Base-by-base conservation (phyloP, 768 basidiomycete genomes). In the Tremella mesenterica region DNA sequence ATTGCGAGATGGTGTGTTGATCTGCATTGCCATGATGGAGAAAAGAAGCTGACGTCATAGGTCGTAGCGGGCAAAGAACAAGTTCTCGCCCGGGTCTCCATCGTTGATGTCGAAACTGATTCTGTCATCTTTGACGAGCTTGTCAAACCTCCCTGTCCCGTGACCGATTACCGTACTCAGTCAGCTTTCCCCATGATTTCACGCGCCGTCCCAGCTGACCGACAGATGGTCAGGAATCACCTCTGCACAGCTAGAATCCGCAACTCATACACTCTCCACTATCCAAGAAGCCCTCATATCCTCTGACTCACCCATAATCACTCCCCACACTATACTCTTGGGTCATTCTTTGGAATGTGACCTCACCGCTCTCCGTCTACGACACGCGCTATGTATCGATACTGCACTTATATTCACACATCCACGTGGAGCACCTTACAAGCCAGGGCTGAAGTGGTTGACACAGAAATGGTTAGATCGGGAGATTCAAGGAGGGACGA, bases 311-410 rank as follows among this genome's bases (percentile, higher is more conserved):
- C 45, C 60, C 14, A 61, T 75, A 53, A 67, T 77, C 38, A 75
- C 76, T 28, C 75, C 64, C 36, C 75, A 77, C 74, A 53, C 82
- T 75, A 85, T 95, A 64, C 83, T 99, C 20, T 76, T 96, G 14
- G 93, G 93, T 0, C 93, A 99, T 71, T 96, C 91, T 4, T 83
- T 97, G 47, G 92, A 96, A 76, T 91, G 87, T 14, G 93, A 99
- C 67, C 80, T 99, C 28, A 81, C 81, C 60, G 88, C 89, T 0
- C 81, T 99, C 56, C 88, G 86, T 60, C 79, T 93, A 30, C 81
- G 83, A 59, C 91, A 96, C 65, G 83, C 90, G 0, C 76, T 80
- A 47, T 89, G 89, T 67, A 86, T 96, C 64, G 93, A 99, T 68
- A 96, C 93, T 1, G 86, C 90, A 0, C 67, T 99, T 4, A 71